These are phyloP conservation scores for Rubia peregrina DNA, from an alignment of 305 asterid species.

Conservation along the genomic window DNA sequence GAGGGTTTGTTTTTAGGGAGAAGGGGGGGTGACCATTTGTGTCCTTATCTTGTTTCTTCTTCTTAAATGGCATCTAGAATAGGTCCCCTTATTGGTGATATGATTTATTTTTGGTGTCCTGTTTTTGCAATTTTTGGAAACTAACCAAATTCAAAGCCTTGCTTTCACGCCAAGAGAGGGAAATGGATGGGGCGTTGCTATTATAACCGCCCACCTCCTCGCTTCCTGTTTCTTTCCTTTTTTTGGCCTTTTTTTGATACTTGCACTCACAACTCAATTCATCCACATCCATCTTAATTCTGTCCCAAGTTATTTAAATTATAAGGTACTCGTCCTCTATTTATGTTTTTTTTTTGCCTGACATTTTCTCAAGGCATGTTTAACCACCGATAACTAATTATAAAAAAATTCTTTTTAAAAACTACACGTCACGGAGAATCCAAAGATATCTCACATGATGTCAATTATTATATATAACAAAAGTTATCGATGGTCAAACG, in stretches of 20 bases:
- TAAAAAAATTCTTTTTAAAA: no score
- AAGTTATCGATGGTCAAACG: no score
- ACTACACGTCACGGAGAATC: no score
- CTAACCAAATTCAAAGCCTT: slow-evolving; percentile 2
- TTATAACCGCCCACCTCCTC: not conserved
- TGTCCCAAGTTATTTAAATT: not conserved
- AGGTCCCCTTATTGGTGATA: not conserved
- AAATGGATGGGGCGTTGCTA: not conserved
- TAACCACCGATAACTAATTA: no score
- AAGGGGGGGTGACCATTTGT: not conserved
- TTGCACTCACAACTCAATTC: not conserved
- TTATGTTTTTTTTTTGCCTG: no score
- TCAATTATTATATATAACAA: no score
- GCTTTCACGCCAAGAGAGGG: slow-evolving; percentile 5
- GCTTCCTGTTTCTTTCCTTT: not conserved
- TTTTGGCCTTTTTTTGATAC: not conserved
- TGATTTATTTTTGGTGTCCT: not conserved
- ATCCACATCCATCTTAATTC: not conserved
- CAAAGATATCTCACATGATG: no score
- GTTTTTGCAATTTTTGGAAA: not conserved
- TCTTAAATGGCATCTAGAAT: not conserved
- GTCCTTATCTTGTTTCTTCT: not conserved
- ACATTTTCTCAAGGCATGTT: no score
- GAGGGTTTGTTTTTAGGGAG: not conserved
- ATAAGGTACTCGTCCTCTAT: no score